phyloP scores from a whole-genome alignment of 352 stramenopile genomes.

The Pythium phragmitis region DNA sequence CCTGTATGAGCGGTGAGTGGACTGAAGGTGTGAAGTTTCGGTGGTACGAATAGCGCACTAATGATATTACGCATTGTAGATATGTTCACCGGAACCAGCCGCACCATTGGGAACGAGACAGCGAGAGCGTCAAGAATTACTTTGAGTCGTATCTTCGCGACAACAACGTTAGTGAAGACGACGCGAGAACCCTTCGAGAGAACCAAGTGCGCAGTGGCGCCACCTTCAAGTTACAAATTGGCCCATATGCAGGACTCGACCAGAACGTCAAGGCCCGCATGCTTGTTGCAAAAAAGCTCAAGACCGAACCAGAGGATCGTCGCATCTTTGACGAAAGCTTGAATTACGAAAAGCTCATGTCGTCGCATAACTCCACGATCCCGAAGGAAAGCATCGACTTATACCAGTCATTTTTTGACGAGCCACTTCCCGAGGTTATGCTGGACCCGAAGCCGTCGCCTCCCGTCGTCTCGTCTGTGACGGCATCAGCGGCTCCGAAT shows the following conservation, averaged over 20 bases:
- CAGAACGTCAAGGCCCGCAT: constrained; percentile 78
- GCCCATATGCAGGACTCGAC: constrained; percentile 76
- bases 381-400: constrained; percentile 67
- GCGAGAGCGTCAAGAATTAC: constrained; percentile 73
- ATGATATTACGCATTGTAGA: constrained; percentile 19
- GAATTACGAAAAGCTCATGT: constrained; percentile 68
- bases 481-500: background rate
- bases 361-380: constrained; percentile 46
- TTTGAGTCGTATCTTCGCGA: constrained; percentile 82
- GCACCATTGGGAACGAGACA: constrained; percentile 80
- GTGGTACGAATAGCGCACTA: background rate
- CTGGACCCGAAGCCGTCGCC: constrained; percentile 34
- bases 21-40: background rate
- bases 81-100: constrained; percentile 54
- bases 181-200: constrained; percentile 60
- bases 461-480: background rate
- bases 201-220: constrained; percentile 66
- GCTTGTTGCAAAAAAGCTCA: constrained; percentile 78
- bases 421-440: constrained; percentile 54
- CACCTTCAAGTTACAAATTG: constrained; percentile 79
- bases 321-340: constrained; percentile 71
- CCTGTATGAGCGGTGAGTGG: constrained; percentile 65
- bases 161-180: constrained; percentile 70
- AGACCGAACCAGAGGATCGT: constrained; percentile 59
- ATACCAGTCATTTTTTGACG: constrained; percentile 83